Base-by-base conservation (phyloP, 257 asterid genomes). In the Avicennia marina region DNA sequence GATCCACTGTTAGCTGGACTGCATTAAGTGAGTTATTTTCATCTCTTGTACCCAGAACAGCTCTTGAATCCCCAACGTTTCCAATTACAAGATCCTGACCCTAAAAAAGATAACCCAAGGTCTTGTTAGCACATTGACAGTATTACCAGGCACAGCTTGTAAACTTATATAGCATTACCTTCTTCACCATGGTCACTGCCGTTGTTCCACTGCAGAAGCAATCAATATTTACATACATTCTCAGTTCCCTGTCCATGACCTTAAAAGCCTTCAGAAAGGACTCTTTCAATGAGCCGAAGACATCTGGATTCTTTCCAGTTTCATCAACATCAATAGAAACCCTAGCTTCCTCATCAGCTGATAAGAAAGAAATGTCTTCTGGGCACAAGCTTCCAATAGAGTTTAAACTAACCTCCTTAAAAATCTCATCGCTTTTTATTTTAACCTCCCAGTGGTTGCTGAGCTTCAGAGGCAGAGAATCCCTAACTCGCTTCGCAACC, bases 171-270 rank as follows among this genome's bases (percentile, higher is more conserved):
- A 12, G 2, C 21, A 16, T 33, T 62, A 90, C 97, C 95, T 86
- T 93, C 75, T 86, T 90, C 70, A 90, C 83, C 57, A 90, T 50
- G 3, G 95, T 74, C 58, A 90, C 95, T 7, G 94, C 95, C 9
- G 97, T 86, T 54, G 94, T 84, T 70, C 98, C 96, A 46, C 98
- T 90, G 80, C 93, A 82, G 72, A 80, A 68, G 73, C 94, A 80
- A 75, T 90, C 95, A 26, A 86, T 72, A 64, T 79, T 78, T 26
- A 80, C 27, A 40, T 72, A 49, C 82, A 74, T 66, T 74, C 79
- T 84, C 65, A 90, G 72, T 51, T 86, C 98, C 64, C 77, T 73
- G 70, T 90, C 98, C 98, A 82, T 82, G 63, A 84, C 73, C 73
- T 79, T 84, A 67, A 71, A 90, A 51, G 89, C 90, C 78, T 82